Base-by-base conservation (phyloP, 2,329 filamentous ascomycete species). In the Passalora sequoiae region DNA sequence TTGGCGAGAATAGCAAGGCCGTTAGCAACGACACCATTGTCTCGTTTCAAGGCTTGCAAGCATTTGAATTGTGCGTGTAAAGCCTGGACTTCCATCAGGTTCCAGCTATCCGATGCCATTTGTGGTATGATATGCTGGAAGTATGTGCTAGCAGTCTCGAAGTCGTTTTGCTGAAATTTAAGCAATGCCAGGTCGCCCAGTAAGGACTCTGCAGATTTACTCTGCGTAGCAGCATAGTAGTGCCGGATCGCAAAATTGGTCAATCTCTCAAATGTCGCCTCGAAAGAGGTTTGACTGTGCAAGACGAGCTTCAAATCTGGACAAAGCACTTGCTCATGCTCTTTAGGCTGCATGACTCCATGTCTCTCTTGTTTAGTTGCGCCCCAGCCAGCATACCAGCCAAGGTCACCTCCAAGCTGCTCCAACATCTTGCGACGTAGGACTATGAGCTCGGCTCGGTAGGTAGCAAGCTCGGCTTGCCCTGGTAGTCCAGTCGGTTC, bases 131-230 rank as follows among this genome's bases (percentile, higher is more conserved):
- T 81, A 33, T 81, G 76, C 56, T 84, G 78, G 57, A 98, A 92
- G 58, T 86, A 89, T 1, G 76, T 76, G 0, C 85, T 81, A 1
- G 92, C 89, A 1, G 80, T 76, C 2, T 70, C 72, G 59, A 82
- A 89, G 53, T 97, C 86, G 16, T 78, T 76, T 85, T 78, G 55
- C 41, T 59, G 52, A 33, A 46, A 92, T 58, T 91, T 89, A 38
- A 96, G 70, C 4, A 92, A 77, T 1, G 89, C 92, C 33, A 97
- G 75, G 64, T 98, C 92, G 7, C 87, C 84, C 63, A 89, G 79
- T 47, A 83, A 81, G 15, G 81, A 77, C 55, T 94, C 82, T 1
- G 85, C 82, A 6, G 87, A 86, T 55, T 94, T 84, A 0, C 74
- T 74, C 51, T 91, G 84, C 43, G 82, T 84, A 4, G 89, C 88